Evolutionary conservation across 306 rosid species (phyloP).

Genomic region (Abrus pulchellus): DNA sequence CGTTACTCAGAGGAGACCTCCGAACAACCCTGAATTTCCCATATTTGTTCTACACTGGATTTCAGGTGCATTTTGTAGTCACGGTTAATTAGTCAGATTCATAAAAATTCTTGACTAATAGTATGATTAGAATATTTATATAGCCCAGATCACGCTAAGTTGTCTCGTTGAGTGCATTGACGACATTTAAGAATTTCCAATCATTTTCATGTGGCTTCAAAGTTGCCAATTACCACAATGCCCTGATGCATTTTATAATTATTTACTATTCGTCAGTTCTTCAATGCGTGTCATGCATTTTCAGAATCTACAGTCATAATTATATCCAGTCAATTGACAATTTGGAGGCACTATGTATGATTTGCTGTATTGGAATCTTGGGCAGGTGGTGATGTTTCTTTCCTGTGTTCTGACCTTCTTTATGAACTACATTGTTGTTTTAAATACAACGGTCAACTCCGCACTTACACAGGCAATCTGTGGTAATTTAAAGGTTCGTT

Average conservation of each 20-base stretch:
- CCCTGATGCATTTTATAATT: neutral
- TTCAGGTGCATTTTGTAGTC: constrained; percentile 64
- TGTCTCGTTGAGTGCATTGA: neutral
- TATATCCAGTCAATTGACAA: neutral
- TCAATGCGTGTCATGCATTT: constrained; percentile 1
- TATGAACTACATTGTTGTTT: constrained; percentile 76
- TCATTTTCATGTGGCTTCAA: neutral
- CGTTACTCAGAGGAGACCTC: constrained; percentile 68
- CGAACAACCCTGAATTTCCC: constrained; percentile 62
- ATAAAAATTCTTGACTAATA: neutral
- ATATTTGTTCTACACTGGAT: constrained; percentile 62
- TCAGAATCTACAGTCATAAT: neutral
- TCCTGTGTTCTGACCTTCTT: constrained; percentile 81
- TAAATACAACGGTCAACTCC: constrained; percentile 82
- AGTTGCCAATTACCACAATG: neutral
- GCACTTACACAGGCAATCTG: constrained; percentile 90
- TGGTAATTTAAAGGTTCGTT: constrained; percentile 63
- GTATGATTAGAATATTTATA: too few species aligned
- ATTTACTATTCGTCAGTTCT: neutral
- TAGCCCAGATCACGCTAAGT: neutral
- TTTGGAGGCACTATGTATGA: constrained; percentile 35
- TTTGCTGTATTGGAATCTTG: constrained; percentile 45
- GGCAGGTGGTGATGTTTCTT: constrained; percentile 79
- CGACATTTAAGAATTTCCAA: constrained; percentile 1
- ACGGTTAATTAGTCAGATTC: neutral